Conservation (phyloP, 768 basidiomycete species). For the Lyophyllum semitale region DNA sequence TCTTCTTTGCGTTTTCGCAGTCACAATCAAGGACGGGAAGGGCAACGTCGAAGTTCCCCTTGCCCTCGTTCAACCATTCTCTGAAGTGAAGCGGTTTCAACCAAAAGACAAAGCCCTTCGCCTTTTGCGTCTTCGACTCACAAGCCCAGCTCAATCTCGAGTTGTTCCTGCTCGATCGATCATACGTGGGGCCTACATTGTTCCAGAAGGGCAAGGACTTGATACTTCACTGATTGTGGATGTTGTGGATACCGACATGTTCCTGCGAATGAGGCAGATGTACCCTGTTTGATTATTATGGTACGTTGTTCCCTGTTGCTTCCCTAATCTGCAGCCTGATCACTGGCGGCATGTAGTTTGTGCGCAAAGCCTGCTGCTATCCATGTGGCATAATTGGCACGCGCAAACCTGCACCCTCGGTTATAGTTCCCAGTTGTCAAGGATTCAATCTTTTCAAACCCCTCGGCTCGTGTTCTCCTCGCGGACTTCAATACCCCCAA, state of each 20-base stretch:
- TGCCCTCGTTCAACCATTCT: neutral
- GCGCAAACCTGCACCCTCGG: too few relatives aligned
- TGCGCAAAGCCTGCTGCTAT: too few relatives aligned
- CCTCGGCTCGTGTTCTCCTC: too few relatives aligned
- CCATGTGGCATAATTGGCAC: too few relatives aligned
- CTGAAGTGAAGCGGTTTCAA: neutral
- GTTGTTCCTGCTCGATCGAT: neutral
- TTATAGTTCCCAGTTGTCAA: too few relatives aligned
- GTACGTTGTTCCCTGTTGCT: too few relatives aligned
- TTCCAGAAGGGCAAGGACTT: neutral
- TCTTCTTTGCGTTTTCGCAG: neutral
- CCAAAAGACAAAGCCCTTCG: constrained; percentile 4
- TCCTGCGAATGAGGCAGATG: neutral
- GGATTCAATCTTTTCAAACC: too few relatives aligned
- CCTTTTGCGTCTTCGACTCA: neutral
- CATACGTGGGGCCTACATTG: constrained; percentile 2
- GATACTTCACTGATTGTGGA: neutral
- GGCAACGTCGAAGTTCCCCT: neutral
- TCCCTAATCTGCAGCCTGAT: too few relatives aligned
- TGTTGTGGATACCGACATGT: constrained; percentile 2
- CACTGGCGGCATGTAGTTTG: too few relatives aligned
- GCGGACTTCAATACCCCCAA: too few relatives aligned
- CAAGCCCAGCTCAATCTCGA: neutral
- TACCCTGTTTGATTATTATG: too few relatives aligned
- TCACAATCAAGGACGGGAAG: neutral